phyloP scores from a whole-genome alignment of 495 filamentous ascomycete genomes.

The Lepidopterella palustris region DNA sequence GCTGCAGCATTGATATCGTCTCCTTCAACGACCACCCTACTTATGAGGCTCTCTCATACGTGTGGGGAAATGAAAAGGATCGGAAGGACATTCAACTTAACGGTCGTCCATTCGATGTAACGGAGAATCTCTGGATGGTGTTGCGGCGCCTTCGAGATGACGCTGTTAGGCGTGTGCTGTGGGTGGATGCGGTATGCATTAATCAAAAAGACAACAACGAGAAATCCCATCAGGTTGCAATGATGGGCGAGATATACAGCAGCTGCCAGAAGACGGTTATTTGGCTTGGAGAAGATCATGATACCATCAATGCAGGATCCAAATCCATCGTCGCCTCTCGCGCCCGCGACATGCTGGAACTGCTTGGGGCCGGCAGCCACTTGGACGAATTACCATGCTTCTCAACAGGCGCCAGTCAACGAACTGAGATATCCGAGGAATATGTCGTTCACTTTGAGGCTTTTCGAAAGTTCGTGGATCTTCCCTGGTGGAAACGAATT shows the following conservation, averaged over 20 bases:
- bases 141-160: not conserved
- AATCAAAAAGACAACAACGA: not conserved
- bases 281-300: not conserved
- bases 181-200: not conserved
- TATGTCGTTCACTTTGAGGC: not conserved
- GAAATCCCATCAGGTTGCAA: not conserved
- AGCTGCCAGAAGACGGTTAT: not conserved
- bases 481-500: not conserved
- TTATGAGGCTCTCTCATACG: constrained; percentile 3
- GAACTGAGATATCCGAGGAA: not conserved
- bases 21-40: not conserved
- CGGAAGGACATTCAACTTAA: not conserved
- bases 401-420: not conserved
- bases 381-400: not conserved
- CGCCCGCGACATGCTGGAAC: not conserved
- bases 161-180: not conserved
- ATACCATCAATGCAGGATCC: not conserved
- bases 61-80: not conserved
- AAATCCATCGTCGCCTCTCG: not conserved
- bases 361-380: not conserved
- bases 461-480: not conserved
- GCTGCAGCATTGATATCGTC: not conserved
- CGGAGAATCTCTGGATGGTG: not conserved
- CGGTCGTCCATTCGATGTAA: not conserved
- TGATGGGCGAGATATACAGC: constrained; percentile 1